phyloP scores from a whole-genome alignment of 2,329 filamentous ascomycete genomes.

The Scedosporium boydii region DNA sequence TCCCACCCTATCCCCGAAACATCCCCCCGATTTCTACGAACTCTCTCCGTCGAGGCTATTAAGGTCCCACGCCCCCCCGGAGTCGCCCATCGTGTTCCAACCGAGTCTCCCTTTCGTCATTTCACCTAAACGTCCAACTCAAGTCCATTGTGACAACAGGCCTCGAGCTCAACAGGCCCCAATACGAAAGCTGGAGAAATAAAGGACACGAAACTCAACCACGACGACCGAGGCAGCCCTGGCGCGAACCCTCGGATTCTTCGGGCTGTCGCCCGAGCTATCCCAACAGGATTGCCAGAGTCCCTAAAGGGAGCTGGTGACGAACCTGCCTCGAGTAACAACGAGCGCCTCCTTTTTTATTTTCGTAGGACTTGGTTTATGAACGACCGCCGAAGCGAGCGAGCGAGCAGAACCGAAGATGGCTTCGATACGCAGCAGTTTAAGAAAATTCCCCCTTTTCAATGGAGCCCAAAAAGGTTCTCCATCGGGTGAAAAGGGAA shows the following conservation, averaged over 20 bases:
- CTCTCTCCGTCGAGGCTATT: background rate
- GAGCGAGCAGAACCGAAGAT: slow-evolving; percentile 89
- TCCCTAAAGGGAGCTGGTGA: slow-evolving; percentile 1
- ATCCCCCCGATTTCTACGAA: background rate
- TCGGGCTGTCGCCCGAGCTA: slow-evolving; percentile 4
- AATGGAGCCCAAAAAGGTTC: slow-evolving; percentile 58
- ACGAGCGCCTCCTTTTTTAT: background rate
- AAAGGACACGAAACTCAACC: background rate
- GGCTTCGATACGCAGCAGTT: slow-evolving; percentile 61
- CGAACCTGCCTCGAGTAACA: background rate
- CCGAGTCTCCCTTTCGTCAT: background rate
- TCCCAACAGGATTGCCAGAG: background rate
- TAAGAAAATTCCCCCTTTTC: slow-evolving; percentile 76
- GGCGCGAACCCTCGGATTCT: background rate
- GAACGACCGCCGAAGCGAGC: background rate
- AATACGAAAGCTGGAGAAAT: background rate
- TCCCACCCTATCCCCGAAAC: background rate
- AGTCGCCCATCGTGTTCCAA: background rate
- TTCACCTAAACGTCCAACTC: background rate
- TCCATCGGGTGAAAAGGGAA: slow-evolving; percentile 60
- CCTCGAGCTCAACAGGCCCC: background rate
- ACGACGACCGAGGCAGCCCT: slow-evolving; percentile 2
- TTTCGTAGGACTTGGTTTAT: background rate
- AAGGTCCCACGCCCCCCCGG: background rate
- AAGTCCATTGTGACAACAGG: background rate